phyloP scores from a whole-genome alignment of 768 basidiomycete species.

The Sarcomyxa edulis region DNA sequence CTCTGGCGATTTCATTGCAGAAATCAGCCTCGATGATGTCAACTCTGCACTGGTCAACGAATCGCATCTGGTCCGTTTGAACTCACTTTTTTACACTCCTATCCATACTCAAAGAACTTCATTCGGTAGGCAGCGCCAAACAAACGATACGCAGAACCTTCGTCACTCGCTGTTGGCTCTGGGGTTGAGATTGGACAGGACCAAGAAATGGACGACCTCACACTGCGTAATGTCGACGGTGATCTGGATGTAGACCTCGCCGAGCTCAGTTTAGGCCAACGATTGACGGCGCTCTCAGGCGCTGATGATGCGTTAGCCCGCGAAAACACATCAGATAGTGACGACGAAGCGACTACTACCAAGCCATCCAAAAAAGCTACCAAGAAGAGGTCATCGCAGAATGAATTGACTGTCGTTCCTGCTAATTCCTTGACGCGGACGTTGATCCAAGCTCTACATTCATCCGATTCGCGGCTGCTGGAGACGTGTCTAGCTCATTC shows the following conservation, averaged over 20 bases:
- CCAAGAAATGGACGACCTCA: slow-evolving; percentile 45
- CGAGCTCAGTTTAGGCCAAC: slow-evolving; percentile 88
- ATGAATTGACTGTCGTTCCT: slow-evolving; percentile 46
- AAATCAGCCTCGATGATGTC: slow-evolving; percentile 41
- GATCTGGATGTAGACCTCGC: slow-evolving; percentile 79
- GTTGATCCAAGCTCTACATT: slow-evolving; percentile 93
- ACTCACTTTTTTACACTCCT: slow-evolving; percentile 1
- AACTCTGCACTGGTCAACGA: slow-evolving; percentile 9
- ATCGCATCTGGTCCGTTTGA: slow-evolving; percentile 11
- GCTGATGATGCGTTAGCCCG: slow-evolving; percentile 26
- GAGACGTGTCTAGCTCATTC: slow-evolving; percentile 87
- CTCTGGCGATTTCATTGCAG: slow-evolving; percentile 45
- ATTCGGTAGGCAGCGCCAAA: slow-evolving; percentile 37
- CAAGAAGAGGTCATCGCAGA: slow-evolving; percentile 25
- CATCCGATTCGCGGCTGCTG: slow-evolving; percentile 81
- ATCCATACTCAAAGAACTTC: background rate
- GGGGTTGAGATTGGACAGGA: slow-evolving; percentile 64
- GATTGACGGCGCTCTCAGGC: slow-evolving; percentile 71
- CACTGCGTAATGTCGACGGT: slow-evolving; percentile 52
- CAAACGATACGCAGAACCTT: slow-evolving; percentile 65
- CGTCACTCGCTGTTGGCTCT: slow-evolving; percentile 58
- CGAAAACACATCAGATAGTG: slow-evolving; percentile 37
- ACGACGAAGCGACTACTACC: slow-evolving; percentile 13
- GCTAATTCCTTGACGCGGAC: slow-evolving; percentile 89
- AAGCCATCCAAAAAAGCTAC: slow-evolving; percentile 23